These are phyloP conservation scores for Penicillium psychrosexuale DNA, from an alignment of 2,329 filamentous ascomycete genomes.

Conservation along the genomic window DNA sequence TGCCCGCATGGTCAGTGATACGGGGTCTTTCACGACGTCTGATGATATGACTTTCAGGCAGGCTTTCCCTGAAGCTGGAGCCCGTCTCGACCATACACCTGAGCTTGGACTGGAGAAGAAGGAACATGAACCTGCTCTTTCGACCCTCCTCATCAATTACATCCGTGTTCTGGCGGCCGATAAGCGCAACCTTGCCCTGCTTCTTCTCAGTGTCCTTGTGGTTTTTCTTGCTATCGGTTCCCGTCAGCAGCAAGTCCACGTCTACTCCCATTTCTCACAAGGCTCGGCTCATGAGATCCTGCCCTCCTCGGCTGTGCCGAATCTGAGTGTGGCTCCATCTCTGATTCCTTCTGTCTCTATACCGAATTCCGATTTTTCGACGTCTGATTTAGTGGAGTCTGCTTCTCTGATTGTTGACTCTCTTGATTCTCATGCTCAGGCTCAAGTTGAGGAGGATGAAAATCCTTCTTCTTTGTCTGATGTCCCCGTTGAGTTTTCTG, in stretches of 20 bases:
- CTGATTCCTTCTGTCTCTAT: background rate
- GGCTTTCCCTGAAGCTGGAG: slow-evolving; percentile 9
- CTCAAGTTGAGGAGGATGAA: background rate
- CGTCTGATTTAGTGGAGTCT: background rate
- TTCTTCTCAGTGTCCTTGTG: slow-evolving; percentile 13
- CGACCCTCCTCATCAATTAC: slow-evolving; percentile 54
- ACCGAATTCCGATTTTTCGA: no score
- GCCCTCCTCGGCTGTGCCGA: background rate
- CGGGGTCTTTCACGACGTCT: slow-evolving; percentile 8
- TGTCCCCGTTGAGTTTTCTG: background rate
- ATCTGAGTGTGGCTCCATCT: background rate
- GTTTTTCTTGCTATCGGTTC: slow-evolving; percentile 15
- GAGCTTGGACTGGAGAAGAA: slow-evolving; percentile 7
- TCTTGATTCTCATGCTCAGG: background rate
- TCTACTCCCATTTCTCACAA: slow-evolving; percentile 12
- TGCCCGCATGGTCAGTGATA: slow-evolving; percentile 8
- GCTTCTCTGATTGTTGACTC: background rate
- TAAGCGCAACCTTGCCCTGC: slow-evolving; percentile 48
- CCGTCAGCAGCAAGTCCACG: background rate
- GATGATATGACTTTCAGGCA: background rate
- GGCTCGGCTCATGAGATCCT: slow-evolving; percentile 4
- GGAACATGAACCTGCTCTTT: slow-evolving; percentile 49
- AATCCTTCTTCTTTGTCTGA: background rate
- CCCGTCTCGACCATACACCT: slow-evolving; percentile 5
- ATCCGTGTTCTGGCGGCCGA: slow-evolving; percentile 52